Evolutionary conservation across 148 eudicot species (phyloP).

Genomic region (Agrostemma githago): DNA sequence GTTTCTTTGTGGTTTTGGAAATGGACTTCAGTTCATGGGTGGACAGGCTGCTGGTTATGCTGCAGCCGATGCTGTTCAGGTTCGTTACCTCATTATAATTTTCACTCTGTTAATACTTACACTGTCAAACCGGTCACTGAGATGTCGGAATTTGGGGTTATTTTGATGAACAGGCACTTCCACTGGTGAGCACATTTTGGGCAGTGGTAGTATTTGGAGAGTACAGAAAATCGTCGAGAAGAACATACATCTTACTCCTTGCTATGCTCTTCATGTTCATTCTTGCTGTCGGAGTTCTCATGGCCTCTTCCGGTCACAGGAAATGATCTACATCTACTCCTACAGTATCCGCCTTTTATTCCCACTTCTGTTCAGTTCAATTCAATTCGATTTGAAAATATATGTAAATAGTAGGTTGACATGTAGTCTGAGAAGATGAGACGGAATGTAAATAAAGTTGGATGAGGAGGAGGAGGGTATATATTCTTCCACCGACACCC

Average conservation of each 20-base stretch:
- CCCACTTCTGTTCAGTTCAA: neutral
- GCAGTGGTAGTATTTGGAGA: constrained; percentile 60
- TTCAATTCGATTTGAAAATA: neutral
- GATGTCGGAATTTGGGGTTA: neutral
- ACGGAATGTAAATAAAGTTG: too few species aligned
- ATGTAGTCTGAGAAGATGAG: too few species aligned
- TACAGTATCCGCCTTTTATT: too few species aligned
- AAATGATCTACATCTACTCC: constrained; percentile 16
- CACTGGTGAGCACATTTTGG: constrained; percentile 72
- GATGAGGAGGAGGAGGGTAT: neutral
- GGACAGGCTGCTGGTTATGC: constrained; percentile 94
- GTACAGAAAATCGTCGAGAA: constrained; percentile 53
- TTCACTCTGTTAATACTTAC: neutral
- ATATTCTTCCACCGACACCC: neutral
- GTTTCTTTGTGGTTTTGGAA: constrained; percentile 63
- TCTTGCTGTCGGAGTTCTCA: constrained; percentile 55
- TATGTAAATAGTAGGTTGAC: neutral
- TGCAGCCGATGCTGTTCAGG: constrained; percentile 88
- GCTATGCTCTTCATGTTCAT: constrained; percentile 57
- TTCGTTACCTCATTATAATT: constrained; percentile 5
- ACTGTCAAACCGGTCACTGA: neutral
- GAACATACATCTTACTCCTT: constrained; percentile 43
- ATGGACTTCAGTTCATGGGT: constrained; percentile 83
- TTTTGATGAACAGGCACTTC: constrained; percentile 45
- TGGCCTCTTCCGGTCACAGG: constrained; percentile 64